Evolutionary conservation across 179 eudicot species (phyloP).

Genomic region (Corrigiola litoralis): DNA sequence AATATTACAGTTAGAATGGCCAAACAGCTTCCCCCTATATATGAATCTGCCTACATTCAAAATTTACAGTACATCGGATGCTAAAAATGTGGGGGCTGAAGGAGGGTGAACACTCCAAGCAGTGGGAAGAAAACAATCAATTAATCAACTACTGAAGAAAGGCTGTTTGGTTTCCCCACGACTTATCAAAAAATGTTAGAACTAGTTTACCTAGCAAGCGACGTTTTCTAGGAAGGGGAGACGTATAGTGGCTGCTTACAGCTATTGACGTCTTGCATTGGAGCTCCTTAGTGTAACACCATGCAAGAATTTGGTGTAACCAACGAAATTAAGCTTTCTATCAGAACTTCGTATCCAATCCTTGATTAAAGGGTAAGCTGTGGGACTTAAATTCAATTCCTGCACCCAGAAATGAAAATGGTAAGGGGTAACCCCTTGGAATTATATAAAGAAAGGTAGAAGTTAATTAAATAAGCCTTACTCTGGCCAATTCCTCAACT

Average conservation of each 20-base stretch:
- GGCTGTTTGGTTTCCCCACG: too few species aligned
- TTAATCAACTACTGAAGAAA: too few species aligned
- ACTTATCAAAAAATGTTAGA: conserved; percentile 11
- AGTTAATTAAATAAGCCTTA: conserved; percentile 16
- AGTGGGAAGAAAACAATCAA: too few species aligned
- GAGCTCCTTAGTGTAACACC: conserved; percentile 80
- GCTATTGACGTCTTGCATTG: conserved; percentile 51
- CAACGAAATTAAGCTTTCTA: conserved; percentile 72
- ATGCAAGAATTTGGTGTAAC: conserved; percentile 91
- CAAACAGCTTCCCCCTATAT: too few species aligned
- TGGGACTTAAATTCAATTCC: conserved; percentile 74
- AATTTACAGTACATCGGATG: too few species aligned
- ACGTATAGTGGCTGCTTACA: background rate
- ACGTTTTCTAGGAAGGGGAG: background rate
- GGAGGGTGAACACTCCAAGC: too few species aligned
- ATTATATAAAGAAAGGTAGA: background rate
- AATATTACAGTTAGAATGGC: too few species aligned
- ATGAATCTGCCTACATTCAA: too few species aligned
- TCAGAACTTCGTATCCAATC: conserved; percentile 91
- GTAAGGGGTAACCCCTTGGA: conserved; percentile 3
- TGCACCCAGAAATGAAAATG: conserved; percentile 21
- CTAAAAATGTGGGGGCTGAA: too few species aligned
- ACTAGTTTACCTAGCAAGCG: conserved; percentile 11
- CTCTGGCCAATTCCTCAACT: conserved; percentile 76
- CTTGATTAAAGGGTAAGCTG: conserved; percentile 63